Evolutionary conservation across 2,329 filamentous ascomycete genomes (phyloP).

Genomic region (Colletotrichum tropicicola): DNA sequence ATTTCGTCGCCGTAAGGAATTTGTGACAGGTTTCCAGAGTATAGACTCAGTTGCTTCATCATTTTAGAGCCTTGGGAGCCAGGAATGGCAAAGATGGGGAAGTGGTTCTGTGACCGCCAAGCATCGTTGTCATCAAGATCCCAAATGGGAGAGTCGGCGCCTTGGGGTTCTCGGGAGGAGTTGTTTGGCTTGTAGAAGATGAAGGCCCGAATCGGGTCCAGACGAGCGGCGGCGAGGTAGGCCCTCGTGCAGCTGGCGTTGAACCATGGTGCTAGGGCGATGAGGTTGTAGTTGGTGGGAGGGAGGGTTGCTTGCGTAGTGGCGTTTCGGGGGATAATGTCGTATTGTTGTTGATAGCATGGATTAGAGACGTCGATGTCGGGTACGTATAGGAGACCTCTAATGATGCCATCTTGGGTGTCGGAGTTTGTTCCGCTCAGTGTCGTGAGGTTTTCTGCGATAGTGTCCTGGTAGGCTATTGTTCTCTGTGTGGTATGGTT

Average conservation of each 20-base stretch:
- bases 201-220: slow-evolving; percentile 68
- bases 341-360: slow-evolving; percentile 70
- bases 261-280: slow-evolving; percentile 90
- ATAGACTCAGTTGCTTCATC: slow-evolving; percentile 76
- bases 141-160: slow-evolving; percentile 73
- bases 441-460: slow-evolving; percentile 74
- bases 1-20: slow-evolving; percentile 68
- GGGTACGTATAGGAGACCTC: slow-evolving; percentile 88
- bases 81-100: slow-evolving; percentile 85
- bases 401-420: slow-evolving; percentile 67
- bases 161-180: slow-evolving; percentile 69
- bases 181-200: slow-evolving; percentile 70
- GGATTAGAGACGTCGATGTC: slow-evolving; percentile 65
- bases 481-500: slow-evolving; percentile 37
- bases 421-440: slow-evolving; percentile 75
- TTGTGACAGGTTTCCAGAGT: slow-evolving; percentile 77
- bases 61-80: slow-evolving; percentile 72
- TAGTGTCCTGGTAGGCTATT: slow-evolving; percentile 61
- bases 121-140: slow-evolving; percentile 70
- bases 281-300: slow-evolving; percentile 73
- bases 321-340: slow-evolving; percentile 78
- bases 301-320: slow-evolving; percentile 78
- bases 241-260: slow-evolving; percentile 75
- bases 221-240: slow-evolving; percentile 71
- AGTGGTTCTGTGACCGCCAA: slow-evolving; percentile 79